Conservation (phyloP, 192 early-diverging fungal species). For the Dissophora ornata region DNA sequence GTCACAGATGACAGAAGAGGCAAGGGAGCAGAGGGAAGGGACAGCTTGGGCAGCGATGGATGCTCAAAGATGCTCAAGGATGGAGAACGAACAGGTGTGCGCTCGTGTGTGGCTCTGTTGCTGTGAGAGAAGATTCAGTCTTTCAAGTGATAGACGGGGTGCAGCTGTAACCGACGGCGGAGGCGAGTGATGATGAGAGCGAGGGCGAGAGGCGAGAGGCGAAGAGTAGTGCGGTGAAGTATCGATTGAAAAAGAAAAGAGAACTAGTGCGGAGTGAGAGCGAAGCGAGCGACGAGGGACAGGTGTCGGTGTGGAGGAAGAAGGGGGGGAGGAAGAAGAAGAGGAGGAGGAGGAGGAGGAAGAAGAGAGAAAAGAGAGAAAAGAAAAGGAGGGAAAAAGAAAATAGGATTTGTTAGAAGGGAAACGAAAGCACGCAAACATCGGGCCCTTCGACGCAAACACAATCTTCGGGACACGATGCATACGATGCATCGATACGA, state of each 20-base stretch:
- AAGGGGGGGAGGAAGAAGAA: background rate
- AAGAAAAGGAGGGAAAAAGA: background rate
- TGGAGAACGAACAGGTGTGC: too few relatives aligned
- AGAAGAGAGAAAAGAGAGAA: background rate
- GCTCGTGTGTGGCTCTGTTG: too few relatives aligned
- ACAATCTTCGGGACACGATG: too few relatives aligned
- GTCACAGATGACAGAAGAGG: background rate
- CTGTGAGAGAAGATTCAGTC: background rate
- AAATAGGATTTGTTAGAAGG: background rate
- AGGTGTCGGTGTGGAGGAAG: background rate
- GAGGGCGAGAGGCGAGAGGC: background rate
- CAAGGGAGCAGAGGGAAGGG: too few relatives aligned
- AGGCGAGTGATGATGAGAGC: slow-evolving; percentile 12
- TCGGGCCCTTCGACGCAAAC: too few relatives aligned
- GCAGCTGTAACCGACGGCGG: too few relatives aligned
- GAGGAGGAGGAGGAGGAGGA: background rate
- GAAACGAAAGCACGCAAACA: background rate
- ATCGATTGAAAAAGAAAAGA: slow-evolving; percentile 4
- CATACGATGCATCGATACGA: background rate
- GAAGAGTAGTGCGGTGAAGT: too few relatives aligned
- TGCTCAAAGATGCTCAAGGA: too few relatives aligned
- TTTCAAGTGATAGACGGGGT: too few relatives aligned
- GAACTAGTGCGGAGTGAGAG: background rate
- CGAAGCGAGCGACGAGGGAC: background rate
- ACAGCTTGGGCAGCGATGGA: background rate